Evolutionary conservation across 1,139 yeast genomes (phyloP), one percentile per base, ranked within the genome.

Genomic region (Pichiaceae sp.): DNA sequence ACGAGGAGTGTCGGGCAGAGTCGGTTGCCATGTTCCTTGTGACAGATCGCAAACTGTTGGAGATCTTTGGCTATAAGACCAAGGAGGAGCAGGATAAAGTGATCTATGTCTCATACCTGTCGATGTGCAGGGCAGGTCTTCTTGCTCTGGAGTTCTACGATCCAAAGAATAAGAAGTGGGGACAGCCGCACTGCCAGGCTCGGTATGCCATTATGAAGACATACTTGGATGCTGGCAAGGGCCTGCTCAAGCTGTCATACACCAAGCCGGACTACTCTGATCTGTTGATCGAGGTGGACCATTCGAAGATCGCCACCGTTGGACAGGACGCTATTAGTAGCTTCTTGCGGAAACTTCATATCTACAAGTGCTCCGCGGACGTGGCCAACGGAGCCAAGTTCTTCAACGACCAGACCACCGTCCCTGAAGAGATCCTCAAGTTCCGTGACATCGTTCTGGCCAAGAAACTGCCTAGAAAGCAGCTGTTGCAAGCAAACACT

Each of bases 141-240:
- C 53, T 81, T 31, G 89, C 83, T 2, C 67, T 86, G 52, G 95
- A 86, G 57, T 83, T 71, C 58, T 86, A 93, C 86, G 95, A 85
- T 57, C 95, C 95, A 31, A 59, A 63, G 33, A 69, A 85, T 27
- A 63, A 68, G 43, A 84, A 84, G 59, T 86, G 95, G 95, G 95
- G 95, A 26, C 96, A 86, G 62, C 78, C 95, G n/a, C 96, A 86
- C 56, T 84, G 85, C 87, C 95, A 85, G 64, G 95, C 95, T 5
- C 69, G 96, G 54, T 86, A 73, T 59, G 84, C 91, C 28, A 85
- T 86, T 48, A 69, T 84, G 68, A 83, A 82, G 62, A 72, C 79
- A 23, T 77, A 84, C 54, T 63, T 81, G 51, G 67, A 76, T 38
- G 87, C 93, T 4, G 80, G 82, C 17, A 55, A 62, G n/a, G 71